Evolutionary conservation across 2,329 filamentous ascomycete genomes (phyloP).

Genomic region (Didymella glomerata): DNA sequence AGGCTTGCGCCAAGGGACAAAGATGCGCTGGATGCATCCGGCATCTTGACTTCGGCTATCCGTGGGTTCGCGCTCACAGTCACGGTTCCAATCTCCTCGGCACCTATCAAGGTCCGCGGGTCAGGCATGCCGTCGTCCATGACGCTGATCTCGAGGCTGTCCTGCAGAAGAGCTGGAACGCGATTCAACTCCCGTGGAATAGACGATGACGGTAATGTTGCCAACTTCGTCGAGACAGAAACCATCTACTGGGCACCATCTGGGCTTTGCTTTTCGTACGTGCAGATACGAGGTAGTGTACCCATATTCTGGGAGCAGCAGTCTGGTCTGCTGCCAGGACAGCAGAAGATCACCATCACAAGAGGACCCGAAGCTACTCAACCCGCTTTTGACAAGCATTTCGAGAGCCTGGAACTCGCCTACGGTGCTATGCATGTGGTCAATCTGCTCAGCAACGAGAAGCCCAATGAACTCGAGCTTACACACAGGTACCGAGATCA

Average conservation of each 20-base stretch:
- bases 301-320: constrained; percentile 98
- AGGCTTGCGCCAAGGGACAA: constrained; percentile 78
- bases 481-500: constrained; percentile 81
- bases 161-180: constrained; percentile 89
- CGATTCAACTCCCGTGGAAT: constrained; percentile 97
- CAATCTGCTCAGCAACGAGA: constrained; percentile 90
- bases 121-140: constrained; percentile 82
- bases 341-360: constrained; percentile 93
- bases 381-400: constrained; percentile 94
- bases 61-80: constrained; percentile 90
- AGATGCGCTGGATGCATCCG: constrained; percentile 80
- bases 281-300: constrained; percentile 89
- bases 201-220: constrained; percentile 95
- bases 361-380: constrained; percentile 89
- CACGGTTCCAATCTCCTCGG: constrained; percentile 78
- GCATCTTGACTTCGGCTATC: constrained; percentile 91
- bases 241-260: constrained; percentile 87
- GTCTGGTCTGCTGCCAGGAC: constrained; percentile 84
- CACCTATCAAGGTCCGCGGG: constrained; percentile 71
- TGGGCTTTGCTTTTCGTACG: constrained; percentile 86
- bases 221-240: constrained; percentile 99
- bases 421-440: constrained; percentile 94
- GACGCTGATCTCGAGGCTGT: constrained; percentile 90
- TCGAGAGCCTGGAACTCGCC: constrained; percentile 81
- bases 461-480: constrained; percentile 84